Evolutionary conservation across 2,329 filamentous ascomycete genomes (phyloP), one percentile per base, ranked within the genome.

Genomic region (Colletotrichum simmondsii): DNA sequence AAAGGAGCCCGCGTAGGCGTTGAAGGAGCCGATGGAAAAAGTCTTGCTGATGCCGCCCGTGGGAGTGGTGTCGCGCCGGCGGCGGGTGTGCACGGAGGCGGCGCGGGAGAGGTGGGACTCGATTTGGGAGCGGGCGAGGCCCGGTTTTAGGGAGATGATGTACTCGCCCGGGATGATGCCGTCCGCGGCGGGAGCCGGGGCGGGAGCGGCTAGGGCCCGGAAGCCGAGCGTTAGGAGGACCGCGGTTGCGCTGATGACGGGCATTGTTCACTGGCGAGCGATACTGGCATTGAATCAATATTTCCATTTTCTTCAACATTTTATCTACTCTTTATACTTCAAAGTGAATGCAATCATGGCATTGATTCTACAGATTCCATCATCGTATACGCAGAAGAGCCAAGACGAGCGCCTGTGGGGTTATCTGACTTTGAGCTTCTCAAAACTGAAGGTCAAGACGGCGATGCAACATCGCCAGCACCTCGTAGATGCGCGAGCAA

Each of bases 71-170:
- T 70, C 63, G 77, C 84, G 78, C 77, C 81, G 75, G 49, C 78
- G 80, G 42, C 79, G 79, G 11, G 72, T 71, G 65, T 85, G 82
- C 4, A 84, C 74, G 12, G 77, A 75, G 10, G 75, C 71, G 35
- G 83, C 80, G 69, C 74, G 74, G 62, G 46, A 63, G 26, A 75
- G 53, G 67, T 85, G 83, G 53, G 77, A 75, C 14, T 81, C 80
- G 46, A 74, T 28, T 46, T 71, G 62, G 69, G 78, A 74, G 2
- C 16, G 19, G 10, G 75, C 75, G 54, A 82, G 76, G 30, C 80
- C 80, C 12, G 81, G 78, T 77, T 85, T 85, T n/a, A 87, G 75
- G 52, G 84, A 87, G 76, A 87, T 76, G 71, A 87, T 87, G 77
- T 86, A 87, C 16, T 49, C 42, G 42, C 42, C 42, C 7, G 68